Conservation (phyloP, 208 protist genomes). For the Crithidia bombi region DNA sequence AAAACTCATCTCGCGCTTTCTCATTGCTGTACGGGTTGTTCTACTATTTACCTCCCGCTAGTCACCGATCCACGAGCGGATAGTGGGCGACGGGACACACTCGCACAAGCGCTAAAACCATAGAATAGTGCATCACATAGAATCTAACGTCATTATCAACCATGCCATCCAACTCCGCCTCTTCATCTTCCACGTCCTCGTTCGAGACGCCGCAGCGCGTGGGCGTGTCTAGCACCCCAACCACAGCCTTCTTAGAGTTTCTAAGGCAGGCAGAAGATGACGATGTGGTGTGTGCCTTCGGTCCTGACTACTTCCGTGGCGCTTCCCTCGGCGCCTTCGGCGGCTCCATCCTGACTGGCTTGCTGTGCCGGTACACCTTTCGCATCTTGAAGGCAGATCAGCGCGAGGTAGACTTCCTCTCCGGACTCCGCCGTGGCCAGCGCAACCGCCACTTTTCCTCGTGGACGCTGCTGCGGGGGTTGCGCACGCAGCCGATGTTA, state of each 20-base stretch:
- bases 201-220: background rate
- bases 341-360: constrained; percentile 48
- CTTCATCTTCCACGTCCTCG: background rate
- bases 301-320: constrained; percentile 76
- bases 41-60: background rate
- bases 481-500: constrained; percentile 77
- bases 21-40: no score
- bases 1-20: no score
- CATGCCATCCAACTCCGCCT: background rate
- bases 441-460: constrained; percentile 43
- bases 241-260: constrained; percentile 19
- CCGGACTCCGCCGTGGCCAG: constrained; percentile 42
- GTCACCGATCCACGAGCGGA: background rate
- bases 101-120: background rate
- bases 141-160: background rate
- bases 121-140: background rate
- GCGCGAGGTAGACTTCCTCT: constrained; percentile 43
- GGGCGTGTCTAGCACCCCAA: background rate
- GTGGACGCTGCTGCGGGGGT: constrained; percentile 60
- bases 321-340: constrained; percentile 54
- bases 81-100: background rate
- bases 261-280: constrained; percentile 66
- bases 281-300: constrained; percentile 75
- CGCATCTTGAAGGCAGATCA: constrained; percentile 58
- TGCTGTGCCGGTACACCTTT: constrained; percentile 46